These are phyloP conservation scores for Dactylonectria estremocensis DNA, from an alignment of 2,329 filamentous ascomycete species.

Conservation along the genomic window DNA sequence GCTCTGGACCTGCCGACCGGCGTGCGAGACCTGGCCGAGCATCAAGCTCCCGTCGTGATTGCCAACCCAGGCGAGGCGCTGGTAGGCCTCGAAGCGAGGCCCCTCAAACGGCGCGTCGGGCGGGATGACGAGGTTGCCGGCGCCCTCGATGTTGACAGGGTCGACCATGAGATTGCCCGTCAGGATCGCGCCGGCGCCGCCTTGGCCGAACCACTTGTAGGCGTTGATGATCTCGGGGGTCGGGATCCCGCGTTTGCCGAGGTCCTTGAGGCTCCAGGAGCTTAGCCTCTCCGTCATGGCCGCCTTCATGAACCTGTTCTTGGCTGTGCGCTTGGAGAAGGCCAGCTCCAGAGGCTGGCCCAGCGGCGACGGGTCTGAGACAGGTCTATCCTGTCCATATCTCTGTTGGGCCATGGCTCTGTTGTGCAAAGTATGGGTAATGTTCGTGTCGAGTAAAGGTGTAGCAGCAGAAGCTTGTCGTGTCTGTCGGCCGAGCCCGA, in stretches of 20 bases:
- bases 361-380: constrained; percentile 48
- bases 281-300: constrained; percentile 78
- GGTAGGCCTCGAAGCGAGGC: constrained; percentile 74
- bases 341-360: constrained; percentile 63
- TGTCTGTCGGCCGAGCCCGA: neutral
- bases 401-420: neutral
- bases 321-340: constrained; percentile 69
- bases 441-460: neutral
- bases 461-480: constrained; percentile 1
- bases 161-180: constrained; percentile 78
- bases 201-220: constrained; percentile 74
- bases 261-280: constrained; percentile 70
- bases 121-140: constrained; percentile 73
- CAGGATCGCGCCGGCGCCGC: constrained; percentile 68
- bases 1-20: constrained; percentile 60
- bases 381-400: constrained; percentile 1
- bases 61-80: constrained; percentile 65
- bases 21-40: constrained; percentile 69
- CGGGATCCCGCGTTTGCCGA: constrained; percentile 63
- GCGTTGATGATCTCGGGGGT: constrained; percentile 63
- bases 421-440: neutral
- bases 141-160: constrained; percentile 69
- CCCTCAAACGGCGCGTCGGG: constrained; percentile 65
- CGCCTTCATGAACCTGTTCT: constrained; percentile 77
- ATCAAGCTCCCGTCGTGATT: constrained; percentile 74